Evolutionary conservation across 2,329 filamentous ascomycete species (phyloP).

Genomic region (Blumeriella jaapii): DNA sequence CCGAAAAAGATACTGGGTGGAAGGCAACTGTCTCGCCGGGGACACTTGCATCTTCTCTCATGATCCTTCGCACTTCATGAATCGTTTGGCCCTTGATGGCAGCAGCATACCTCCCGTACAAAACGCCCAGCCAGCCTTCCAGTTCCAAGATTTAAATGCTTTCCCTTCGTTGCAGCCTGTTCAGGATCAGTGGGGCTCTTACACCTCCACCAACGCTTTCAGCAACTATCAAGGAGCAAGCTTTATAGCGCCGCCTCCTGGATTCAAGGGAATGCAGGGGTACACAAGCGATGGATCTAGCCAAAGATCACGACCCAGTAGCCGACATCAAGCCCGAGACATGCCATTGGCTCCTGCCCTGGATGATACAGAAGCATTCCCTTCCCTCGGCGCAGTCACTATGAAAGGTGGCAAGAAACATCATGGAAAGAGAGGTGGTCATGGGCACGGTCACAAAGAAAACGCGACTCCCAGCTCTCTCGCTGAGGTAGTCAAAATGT

Average conservation of each 20-base stretch:
- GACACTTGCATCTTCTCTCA: constrained; percentile 95
- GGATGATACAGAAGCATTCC: constrained; percentile 93
- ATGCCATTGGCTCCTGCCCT: constrained; percentile 59
- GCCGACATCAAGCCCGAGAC: constrained; percentile 59
- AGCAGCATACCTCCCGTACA: constrained; percentile 52
- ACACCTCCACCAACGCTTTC: constrained; percentile 30
- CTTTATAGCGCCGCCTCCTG: constrained; percentile 57
- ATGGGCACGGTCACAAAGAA: constrained; percentile 61
- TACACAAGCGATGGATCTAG: constrained; percentile 49
- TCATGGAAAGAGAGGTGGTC: constrained; percentile 80
- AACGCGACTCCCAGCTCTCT: constrained; percentile 62
- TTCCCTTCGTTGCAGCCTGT: constrained; percentile 67
- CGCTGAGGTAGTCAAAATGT: constrained; percentile 92
- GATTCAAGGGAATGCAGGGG: constrained; percentile 51
- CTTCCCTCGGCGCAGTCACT: constrained; percentile 67
- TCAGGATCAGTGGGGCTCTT: constrained; percentile 46
- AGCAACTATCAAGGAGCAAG: constrained; percentile 40
- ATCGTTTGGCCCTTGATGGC: constrained; percentile 65
- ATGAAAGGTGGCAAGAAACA: constrained; percentile 78
- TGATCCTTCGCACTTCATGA: constrained; percentile 78
- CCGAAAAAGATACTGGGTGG: constrained; percentile 71
- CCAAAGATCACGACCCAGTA: constrained; percentile 71
- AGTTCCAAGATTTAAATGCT: constrained; percentile 71
- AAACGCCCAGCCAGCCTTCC: constrained; percentile 54
- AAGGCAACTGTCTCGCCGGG: constrained; percentile 88